A percentile compares a stretch with the other conserved stretches of the same genome.
phyloP scores from a whole-genome alignment of 2,329 filamentous ascomycete genomes.

The Curvularia lunata region DNA sequence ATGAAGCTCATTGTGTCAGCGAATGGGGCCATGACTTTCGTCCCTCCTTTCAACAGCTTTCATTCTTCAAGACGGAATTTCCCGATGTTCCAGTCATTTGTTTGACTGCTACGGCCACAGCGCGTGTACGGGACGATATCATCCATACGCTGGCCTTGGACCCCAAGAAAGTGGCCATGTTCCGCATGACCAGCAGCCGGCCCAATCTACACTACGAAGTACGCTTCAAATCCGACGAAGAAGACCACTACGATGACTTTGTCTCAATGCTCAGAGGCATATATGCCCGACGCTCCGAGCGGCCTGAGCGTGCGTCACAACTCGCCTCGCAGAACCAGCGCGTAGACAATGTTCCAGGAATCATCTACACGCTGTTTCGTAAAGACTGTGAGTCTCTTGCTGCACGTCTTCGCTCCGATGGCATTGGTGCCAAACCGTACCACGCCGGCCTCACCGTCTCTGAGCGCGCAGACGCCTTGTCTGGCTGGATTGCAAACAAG shows the following conservation, averaged over 20 bases:
- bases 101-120: conserved; percentile 88
- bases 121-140: conserved; percentile 80
- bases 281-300: conserved; percentile 69
- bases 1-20: conserved; percentile 96
- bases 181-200: conserved; percentile 82
- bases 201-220: conserved; percentile 92
- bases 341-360: conserved; percentile 71
- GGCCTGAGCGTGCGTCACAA: conserved; percentile 63
- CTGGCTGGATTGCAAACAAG: conserved; percentile 74
- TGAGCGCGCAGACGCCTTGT: conserved; percentile 73
- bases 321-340: conserved; percentile 60
- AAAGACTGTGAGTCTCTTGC: conserved; percentile 77
- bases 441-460: conserved; percentile 71
- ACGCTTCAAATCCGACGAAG: conserved; percentile 77
- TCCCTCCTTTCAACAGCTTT: conserved; percentile 85
- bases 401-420: conserved; percentile 67
- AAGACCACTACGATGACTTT: conserved; percentile 77
- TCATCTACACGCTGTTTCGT: conserved; percentile 79
- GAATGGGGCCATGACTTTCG: conserved; percentile 99
- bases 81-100: conserved; percentile 90
- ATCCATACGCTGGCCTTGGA: conserved; percentile 75
- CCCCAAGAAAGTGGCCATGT: conserved; percentile 68
- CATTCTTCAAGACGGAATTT: conserved; percentile 82
- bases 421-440: conserved; percentile 76
- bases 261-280: conserved; percentile 77